Base-by-base conservation (phyloP, 768 basidiomycete genomes). In the Agaricus subrufescens region DNA sequence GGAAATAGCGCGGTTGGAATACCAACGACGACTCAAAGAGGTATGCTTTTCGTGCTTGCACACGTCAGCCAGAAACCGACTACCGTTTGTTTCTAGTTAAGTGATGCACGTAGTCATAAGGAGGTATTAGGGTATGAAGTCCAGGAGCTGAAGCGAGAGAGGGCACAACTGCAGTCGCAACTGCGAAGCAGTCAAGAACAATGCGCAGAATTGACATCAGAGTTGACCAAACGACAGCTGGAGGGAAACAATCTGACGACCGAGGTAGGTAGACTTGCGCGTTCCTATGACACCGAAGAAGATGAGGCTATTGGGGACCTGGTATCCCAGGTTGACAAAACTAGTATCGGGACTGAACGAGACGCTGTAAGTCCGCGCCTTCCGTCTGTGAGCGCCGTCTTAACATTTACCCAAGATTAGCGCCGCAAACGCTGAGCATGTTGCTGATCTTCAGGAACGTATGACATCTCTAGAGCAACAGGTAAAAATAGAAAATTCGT, bases 401-500 rank as follows among this genome's bases (percentile, higher is more conserved):
- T 38, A 26, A 50, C 12, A n/a, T 50, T 34, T 19, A 15, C 43
- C 27, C 14, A 37, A 56, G 55, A 12, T 31, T 19, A 42, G 30
- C 23, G 46, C 27, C 30, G 4, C 37, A 31, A 30, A 45, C 25
- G 10, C 55, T 8, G 48, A 50, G 25, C 48, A 56, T 26, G 29
- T 56, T n/a, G 19, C n/a, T 10, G 29, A 50, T 8, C 55, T 56
- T 38, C 48, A 57, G 26, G 40, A 47, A 45, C 50, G 43, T n/a
- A 50, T 63, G 40, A 53, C 59, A 19, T 39, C 31, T 4, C 42
- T 62, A 30, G 58, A 62, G 46, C 42, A 26, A n/a, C 49, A 62
- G 48, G 61, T 58, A 40, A 19, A 43, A 39, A 4, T 31, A 38
- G 19, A 19, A 23, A 46, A 14, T 37, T 27, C n/a, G 34, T 27